These are phyloP conservation scores for Astragalus glycyphyllos DNA, from an alignment of 306 rosid species.

Conservation along the genomic window DNA sequence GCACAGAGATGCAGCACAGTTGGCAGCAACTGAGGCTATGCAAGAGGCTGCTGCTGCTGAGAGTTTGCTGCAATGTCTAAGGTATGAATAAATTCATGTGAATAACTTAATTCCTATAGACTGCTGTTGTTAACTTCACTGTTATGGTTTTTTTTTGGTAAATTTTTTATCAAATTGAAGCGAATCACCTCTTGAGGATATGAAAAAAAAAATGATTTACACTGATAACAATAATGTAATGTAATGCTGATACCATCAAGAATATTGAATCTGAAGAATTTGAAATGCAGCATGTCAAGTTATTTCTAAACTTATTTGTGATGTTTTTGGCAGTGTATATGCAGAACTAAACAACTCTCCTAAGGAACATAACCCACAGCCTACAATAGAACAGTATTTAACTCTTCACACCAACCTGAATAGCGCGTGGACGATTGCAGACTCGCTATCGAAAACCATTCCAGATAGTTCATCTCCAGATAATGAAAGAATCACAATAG, in stretches of 20 bases:
- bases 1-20: constrained; percentile 92
- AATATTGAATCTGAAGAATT: neutral
- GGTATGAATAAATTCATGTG: constrained; percentile 53
- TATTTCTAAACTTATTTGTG: constrained; percentile 35
- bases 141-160: neutral
- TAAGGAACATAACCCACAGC: constrained; percentile 83
- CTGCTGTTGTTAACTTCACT: neutral
- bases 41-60: constrained; percentile 97
- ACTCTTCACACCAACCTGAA: constrained; percentile 69
- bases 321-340: constrained; percentile 63
- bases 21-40: constrained; percentile 89
- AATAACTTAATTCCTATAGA: constrained; percentile 13
- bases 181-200: constrained; percentile 18
- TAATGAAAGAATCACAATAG: constrained; percentile 56
- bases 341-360: constrained; percentile 75
- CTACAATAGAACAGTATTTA: constrained; percentile 80
- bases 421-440: constrained; percentile 59
- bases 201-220: constrained; percentile 7
- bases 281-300: constrained; percentile 11
- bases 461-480: constrained; percentile 62
- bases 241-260: neutral
- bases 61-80: constrained; percentile 82
- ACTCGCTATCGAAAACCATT: constrained; percentile 63
- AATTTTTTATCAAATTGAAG: constrained; percentile 4
- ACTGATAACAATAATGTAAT: neutral